Evolutionary conservation across 2,329 filamentous ascomycete genomes (phyloP), one percentile per base, ranked within the genome.

Genomic region (Macrophomina pseudophaseolina): DNA sequence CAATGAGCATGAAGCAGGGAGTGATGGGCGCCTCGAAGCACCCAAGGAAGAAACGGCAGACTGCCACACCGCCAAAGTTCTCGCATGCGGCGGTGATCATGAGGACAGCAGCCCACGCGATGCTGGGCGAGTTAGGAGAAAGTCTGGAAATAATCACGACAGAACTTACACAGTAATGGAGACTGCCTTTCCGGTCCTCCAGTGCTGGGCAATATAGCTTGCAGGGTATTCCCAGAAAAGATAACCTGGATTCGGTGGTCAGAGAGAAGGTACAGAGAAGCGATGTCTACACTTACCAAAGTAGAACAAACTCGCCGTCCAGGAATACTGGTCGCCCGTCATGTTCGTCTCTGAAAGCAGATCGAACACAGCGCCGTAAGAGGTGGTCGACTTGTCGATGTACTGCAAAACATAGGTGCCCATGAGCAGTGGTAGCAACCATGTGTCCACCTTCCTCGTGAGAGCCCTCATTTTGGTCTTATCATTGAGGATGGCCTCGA

Each of bases 291-390:
- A 52, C 60, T 49, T 52, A 67, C 79, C 84, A n/a, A 87, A 78
- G 68, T 86, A 87, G 71, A 87, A 87, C 4, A 87, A 82, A 28
- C 80, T 83, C 1, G 83, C 82, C n/a, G 86, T 79, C 84, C 85
- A 86, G 54, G 80, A 80, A 68, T 87, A 88, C 62, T 86, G 75
- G 1, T 76, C 75, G 14, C 77, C 72, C 1, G 74, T 80, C 70
- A 86, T 85, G 18, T 80, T 75, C 0, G 84, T 85, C 28, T 80
- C 80, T 12, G 75, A 74, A 68, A 86, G 83, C 0, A 87, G 76
- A 56, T 87, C 86, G 67, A 87, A 87, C 0, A 87, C 83, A 1
- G 85, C 84, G 0, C 82, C 80, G 71, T 87, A 87, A 0, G 80
- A 80, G 5, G 87, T 75, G 0, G 84, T 82, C 68, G 84, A 81